These are phyloP conservation scores for Alloteropsis semialata DNA, from an alignment of 176 grass and related monocot species.

Conservation along the genomic window DNA sequence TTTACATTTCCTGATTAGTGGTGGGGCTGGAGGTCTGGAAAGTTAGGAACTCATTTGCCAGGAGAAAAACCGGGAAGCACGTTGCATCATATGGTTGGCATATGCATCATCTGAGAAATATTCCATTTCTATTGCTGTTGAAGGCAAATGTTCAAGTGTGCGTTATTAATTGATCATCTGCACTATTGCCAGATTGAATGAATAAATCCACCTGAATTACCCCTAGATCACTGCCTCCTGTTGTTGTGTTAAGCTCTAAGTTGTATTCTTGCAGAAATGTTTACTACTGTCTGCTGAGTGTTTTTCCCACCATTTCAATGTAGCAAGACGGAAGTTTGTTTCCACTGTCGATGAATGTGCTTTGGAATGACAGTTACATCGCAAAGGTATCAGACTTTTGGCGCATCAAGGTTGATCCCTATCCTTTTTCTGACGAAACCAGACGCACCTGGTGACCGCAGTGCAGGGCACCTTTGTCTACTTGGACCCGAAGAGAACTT, in stretches of 20 bases:
- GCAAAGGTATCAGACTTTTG: conserved; percentile 21
- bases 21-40: neutral
- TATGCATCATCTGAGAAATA: neutral
- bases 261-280: neutral
- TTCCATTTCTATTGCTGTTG: neutral
- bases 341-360: conserved; percentile 17
- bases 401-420: neutral
- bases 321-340: neutral
- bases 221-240: neutral
- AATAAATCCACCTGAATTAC: neutral
- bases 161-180: neutral
- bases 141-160: neutral
- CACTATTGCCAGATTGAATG: neutral
- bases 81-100: neutral
- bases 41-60: neutral
- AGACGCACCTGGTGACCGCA: conserved; percentile 8
- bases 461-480: conserved; percentile 29
- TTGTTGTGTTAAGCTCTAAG: neutral
- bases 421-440: no score
- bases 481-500: conserved; percentile 31
- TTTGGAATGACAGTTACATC: neutral
- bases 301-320: neutral
- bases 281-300: neutral
- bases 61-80: neutral
- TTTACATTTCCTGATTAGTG: neutral